Evolutionary conservation across 2,329 filamentous ascomycete genomes (phyloP).

Genomic region (Penicillium paneum): DNA sequence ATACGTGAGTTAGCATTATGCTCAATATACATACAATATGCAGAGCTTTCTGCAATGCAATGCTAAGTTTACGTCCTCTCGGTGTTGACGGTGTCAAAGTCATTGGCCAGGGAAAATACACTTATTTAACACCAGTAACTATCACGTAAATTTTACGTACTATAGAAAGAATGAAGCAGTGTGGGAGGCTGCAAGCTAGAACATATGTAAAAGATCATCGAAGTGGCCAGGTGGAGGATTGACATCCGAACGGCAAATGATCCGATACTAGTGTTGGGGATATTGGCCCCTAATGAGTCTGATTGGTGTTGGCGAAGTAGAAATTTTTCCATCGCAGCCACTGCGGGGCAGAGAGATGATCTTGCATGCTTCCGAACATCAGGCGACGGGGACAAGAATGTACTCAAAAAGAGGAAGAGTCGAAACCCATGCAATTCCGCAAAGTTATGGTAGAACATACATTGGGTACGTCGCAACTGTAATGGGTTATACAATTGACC

Average conservation of each 20-base stretch:
- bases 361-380: conserved; percentile 17
- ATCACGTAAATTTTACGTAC: not conserved
- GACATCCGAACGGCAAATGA: not conserved
- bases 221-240: conserved; percentile 7
- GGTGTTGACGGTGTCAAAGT: too few relatives aligned
- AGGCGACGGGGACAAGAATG: conserved; percentile 5
- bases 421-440: not conserved
- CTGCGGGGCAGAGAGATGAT: conserved; percentile 27
- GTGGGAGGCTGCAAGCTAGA: not conserved
- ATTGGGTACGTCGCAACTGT: not conserved
- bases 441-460: not conserved
- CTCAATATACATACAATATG: too few relatives aligned
- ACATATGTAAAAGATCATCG: too few relatives aligned
- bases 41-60: too few relatives aligned
- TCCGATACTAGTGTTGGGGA: conserved; percentile 10
- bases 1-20: too few relatives aligned
- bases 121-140: too few relatives aligned
- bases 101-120: too few relatives aligned
- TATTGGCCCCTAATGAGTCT: not conserved
- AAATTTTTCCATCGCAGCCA: conserved; percentile 17
- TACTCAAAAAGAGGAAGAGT: conserved; percentile 4
- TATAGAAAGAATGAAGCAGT: not conserved
- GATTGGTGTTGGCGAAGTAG: conserved; percentile 13
- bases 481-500: not conserved
- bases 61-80: too few relatives aligned